Evolutionary conservation across 331 rosid genomes (phyloP).

Genomic region (Stylosanthes scabra): DNA sequence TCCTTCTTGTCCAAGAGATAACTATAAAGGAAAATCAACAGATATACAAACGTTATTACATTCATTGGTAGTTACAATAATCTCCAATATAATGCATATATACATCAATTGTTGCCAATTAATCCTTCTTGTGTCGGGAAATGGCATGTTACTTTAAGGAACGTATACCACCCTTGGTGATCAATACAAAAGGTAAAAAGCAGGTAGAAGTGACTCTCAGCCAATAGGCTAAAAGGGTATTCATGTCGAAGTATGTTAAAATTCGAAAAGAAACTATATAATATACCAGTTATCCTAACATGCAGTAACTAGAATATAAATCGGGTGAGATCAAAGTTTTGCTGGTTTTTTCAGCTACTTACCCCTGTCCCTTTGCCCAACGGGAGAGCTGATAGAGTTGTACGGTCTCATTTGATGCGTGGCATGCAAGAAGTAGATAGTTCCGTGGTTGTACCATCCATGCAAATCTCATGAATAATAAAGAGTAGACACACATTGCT

Average conservation of each 20-base stretch:
- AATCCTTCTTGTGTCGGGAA: not conserved
- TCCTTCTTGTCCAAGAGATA: constrained; percentile 68
- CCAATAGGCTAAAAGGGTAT: not conserved
- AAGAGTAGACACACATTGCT: constrained; percentile 87
- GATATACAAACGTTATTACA: constrained; percentile 21
- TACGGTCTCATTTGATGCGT: constrained; percentile 89
- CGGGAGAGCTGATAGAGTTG: constrained; percentile 89
- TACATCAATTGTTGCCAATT: constrained; percentile 14
- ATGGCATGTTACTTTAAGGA: constrained; percentile 23
- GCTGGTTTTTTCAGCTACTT: constrained; percentile 36
- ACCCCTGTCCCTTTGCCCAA: constrained; percentile 91
- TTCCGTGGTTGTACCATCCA: constrained; percentile 99
- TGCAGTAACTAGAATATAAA: constrained; percentile 6
- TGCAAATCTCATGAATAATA: constrained; percentile 92
- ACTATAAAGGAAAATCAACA: constrained; percentile 48
- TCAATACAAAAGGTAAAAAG: not conserved
- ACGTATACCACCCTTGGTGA: not conserved
- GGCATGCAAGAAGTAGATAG: constrained; percentile 84
- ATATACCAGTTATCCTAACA: constrained; percentile 3
- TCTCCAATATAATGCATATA: not conserved
- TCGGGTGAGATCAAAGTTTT: not conserved
- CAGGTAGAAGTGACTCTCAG: constrained; percentile 3
- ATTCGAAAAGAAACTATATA: not conserved
- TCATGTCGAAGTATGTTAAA: constrained; percentile 13
- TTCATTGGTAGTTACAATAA: constrained; percentile 15